Base-by-base conservation (phyloP, 345 rosid species). In the Sisymbrium altissimum region DNA sequence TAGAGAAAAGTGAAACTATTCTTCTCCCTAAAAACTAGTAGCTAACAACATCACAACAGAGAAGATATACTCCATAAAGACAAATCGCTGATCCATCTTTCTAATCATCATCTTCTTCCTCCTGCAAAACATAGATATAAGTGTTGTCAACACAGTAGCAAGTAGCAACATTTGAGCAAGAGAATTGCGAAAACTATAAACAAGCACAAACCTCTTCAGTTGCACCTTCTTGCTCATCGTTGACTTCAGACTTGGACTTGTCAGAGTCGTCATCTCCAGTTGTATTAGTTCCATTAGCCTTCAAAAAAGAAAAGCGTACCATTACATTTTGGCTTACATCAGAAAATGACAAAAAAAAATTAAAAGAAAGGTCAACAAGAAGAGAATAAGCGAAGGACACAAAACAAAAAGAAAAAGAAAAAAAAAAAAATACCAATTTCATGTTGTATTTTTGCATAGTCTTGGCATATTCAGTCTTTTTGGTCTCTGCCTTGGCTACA, bases 181-280 rank as follows among this genome's bases (percentile, higher is more conserved):
- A 48, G 53, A 49, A 8, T 21, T 49, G 4, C 14, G 21, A 21
- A 21, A 10, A n/a, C n/a, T 4, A 10, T 3, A 9, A 19, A 19
- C 4, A 49, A 49, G 55, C 25, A 50, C 17, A 27, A 25, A 73
- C 78, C 74, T 60, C 70, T 36, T 44, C 78, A 52, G 61, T 78
- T 53, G 17, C 74, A 23, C 0, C 69, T 59, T 50, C 64, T 11
- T 41, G 71, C 54, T 55, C 80, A 33, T 48, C 76, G 58, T 71
- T 64, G 74, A 87, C 93, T 65, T 87, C 90, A 33, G 97, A 86
- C 72, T 85, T 92, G 1, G 93, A 81, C 84, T 89, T 89, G 69
- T 91, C 96, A 81, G 96, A 89, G 57, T 86, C 95, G 56, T 89
- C 87, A 19, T 83, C 91, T 7, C 82, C 88, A 13, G 75, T 70